phyloP scores from a whole-genome alignment of 805 yeast species.

The Starmerella vaccinii region DNA sequence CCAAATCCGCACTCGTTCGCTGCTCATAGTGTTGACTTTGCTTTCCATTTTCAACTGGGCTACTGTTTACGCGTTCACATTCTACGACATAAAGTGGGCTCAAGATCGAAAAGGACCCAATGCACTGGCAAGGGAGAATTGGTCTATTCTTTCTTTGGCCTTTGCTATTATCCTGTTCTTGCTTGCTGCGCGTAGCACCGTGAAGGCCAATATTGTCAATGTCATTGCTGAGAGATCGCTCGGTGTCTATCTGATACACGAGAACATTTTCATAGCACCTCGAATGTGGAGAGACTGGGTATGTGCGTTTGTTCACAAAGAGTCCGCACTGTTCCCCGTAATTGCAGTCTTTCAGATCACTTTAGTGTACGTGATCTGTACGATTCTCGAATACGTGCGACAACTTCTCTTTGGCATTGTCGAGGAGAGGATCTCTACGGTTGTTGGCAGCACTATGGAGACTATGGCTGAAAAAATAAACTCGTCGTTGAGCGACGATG shows the following conservation, averaged over 20 bases:
- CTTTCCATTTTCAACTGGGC: slow-evolving; percentile 1
- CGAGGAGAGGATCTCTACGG: slow-evolving; percentile 6
- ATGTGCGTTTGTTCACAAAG: neutral
- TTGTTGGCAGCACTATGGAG: neutral
- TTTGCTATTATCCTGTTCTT: slow-evolving; percentile 7
- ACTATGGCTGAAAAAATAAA: neutral
- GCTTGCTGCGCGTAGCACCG: neutral
- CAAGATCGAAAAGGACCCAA: slow-evolving; percentile 8
- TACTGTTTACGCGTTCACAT: slow-evolving; percentile 7
- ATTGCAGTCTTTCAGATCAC: slow-evolving; percentile 8
- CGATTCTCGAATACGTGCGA: slow-evolving; percentile 8
- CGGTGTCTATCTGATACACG: slow-evolving; percentile 19
- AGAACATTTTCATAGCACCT: slow-evolving; percentile 7
- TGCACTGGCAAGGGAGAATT: slow-evolving; percentile 13
- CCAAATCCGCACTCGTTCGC: slow-evolving; percentile 2
- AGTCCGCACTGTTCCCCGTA: slow-evolving; percentile 8
- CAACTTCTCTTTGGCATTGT: slow-evolving; percentile 7
- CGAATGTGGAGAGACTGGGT: slow-evolving; percentile 11
- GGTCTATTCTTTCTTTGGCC: slow-evolving; percentile 8
- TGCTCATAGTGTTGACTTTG: neutral
- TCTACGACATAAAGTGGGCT: slow-evolving; percentile 3
- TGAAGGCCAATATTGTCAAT: slow-evolving; percentile 7
- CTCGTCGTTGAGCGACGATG: neutral
- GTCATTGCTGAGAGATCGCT: slow-evolving; percentile 7
- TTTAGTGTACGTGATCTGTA: slow-evolving; percentile 8